Base-by-base conservation (phyloP, 2,329 filamentous ascomycete genomes). In the Iodosphaeria phyllophila region DNA sequence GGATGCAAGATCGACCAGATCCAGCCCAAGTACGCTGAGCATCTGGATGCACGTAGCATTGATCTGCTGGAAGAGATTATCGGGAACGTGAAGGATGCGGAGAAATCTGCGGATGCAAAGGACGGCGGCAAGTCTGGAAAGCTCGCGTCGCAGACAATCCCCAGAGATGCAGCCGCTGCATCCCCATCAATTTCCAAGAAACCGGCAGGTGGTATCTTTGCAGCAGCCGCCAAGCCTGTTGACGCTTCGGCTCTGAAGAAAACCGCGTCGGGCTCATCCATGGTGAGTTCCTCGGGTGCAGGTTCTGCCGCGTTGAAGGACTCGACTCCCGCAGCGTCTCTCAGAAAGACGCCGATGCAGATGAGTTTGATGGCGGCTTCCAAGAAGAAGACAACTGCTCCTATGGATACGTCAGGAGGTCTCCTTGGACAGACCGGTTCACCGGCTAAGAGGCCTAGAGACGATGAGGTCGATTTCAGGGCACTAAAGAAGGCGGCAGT, bases 1-100 rank as follows among this genome's bases (percentile, higher is more conserved):
- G 70, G 64, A 31, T 63, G 69, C 20, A 76, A 76, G 38, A 64
- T 82, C 28, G 61, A 67, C 29, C 68, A 64, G 27, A 62, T 77
- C 10, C 58, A 70, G 20, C 66, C 66, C 31, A 70, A 68, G 37
- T 73, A 68, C 14, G 71, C 77, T 37, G 73, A 73, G 36, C 58
- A 58, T 4, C 50, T 73, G 23, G 64, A 74, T 4, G 57, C 60
- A 18, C 58, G 71, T 16, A 53, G 54, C n/a, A 43, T 55, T 24
- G 54, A 43, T 28, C 60, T 57, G 28, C 48, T 56, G 2, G 51
- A 58, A 12, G 16, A 34, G 31, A 53, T 55, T 16, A 36, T 40
- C 15, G 33, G 37, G 5, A 47, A 43, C 17, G 41, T 38, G 25
- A 25, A 36, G 20, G 27, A 37, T 27, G 27, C 33, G 28, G 20